Evolutionary conservation across 2,329 filamentous ascomycete genomes (phyloP).

Genomic region (Verticillium zaregamsianum): DNA sequence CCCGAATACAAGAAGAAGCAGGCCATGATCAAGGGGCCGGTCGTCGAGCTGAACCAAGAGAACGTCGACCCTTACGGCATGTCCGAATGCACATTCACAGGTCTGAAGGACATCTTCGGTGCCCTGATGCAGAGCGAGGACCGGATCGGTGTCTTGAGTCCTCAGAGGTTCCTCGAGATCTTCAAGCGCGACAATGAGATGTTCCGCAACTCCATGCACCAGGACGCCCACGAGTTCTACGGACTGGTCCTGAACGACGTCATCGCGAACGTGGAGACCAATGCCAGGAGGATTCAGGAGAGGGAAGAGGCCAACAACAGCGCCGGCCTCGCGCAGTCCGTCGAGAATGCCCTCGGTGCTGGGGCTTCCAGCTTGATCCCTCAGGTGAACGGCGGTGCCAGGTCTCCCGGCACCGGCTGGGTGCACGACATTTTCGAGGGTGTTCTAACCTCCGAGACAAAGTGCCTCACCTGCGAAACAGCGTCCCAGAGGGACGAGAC

Average conservation of each 20-base stretch:
- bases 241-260: constrained; percentile 94
- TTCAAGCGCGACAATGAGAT: constrained; percentile 93
- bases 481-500: constrained; percentile 93
- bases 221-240: constrained; percentile 96
- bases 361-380: constrained; percentile 24
- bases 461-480: constrained; percentile 94
- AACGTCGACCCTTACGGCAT: constrained; percentile 80
- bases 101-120: constrained; percentile 93
- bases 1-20: constrained; percentile 98
- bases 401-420: constrained; percentile 71
- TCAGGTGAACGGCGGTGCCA: constrained; percentile 34
- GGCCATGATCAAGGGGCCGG: constrained; percentile 80
- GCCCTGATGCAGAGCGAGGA: constrained; percentile 77
- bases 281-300: constrained; percentile 62
- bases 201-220: constrained; percentile 96
- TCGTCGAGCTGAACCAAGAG: constrained; percentile 79
- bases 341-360: constrained; percentile 33
- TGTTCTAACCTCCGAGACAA: constrained; percentile 89
- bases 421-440: constrained; percentile 98
- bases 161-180: constrained; percentile 88
- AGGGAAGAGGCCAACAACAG: constrained; percentile 36
- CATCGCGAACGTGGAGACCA: constrained; percentile 88
- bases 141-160: constrained; percentile 85
- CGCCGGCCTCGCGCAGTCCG: constrained; percentile 46
- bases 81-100: constrained; percentile 92